Evolutionary conservation across 148 eudicot genomes (phyloP), one percentile per base, ranked within the genome.

Genomic region (Chenopodium album): DNA sequence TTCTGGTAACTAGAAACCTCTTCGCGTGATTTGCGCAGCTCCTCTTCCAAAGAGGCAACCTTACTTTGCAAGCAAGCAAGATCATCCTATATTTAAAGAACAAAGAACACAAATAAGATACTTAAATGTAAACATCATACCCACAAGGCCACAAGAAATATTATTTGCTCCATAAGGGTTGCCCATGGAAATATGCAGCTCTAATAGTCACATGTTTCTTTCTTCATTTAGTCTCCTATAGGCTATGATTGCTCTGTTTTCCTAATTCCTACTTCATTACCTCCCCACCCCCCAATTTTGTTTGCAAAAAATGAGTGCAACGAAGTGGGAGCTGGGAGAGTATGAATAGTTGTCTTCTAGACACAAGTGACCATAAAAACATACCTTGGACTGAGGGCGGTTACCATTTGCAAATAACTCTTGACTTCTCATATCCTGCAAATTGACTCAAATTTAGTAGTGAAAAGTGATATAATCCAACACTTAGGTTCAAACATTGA

Each of bases 31-130:
- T 87, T 91, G 50, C 91, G 85, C 22, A 89, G 82, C 78, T 90
- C 95, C 74, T 94, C 98, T 83, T 91, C 97, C 76, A 94, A 69
- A 44, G 87, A 76, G 37, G 89, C 84, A 88, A 94, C 88, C 86
- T 90, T 97, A 78, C 87, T 87, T 44, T 87, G 96, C 81, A 97
- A 87, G 48, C 89, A 84, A 75, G 84, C 77, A 75, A 82, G 81
- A 81, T 91, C 92, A 60, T 88, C 93, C 97, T 93, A 79, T 22
- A 81, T 20, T 84, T 80, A 75, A 73, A 71, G 74, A 79, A 63
- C 29, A 66, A 76, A 50, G 67, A 56, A 66, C 41, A 14, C 22
- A 6, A 73, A 2, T 73, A 17, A 75, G 73, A 83, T 26, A 71
- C 37, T 22, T 12, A 12, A 20, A 47, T n/a, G 31, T 79, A 23